Evolutionary conservation across 2,329 filamentous ascomycete genomes (phyloP), one percentile per base, ranked within the genome.

Genomic region (Fusarium tanahbumbuense): DNA sequence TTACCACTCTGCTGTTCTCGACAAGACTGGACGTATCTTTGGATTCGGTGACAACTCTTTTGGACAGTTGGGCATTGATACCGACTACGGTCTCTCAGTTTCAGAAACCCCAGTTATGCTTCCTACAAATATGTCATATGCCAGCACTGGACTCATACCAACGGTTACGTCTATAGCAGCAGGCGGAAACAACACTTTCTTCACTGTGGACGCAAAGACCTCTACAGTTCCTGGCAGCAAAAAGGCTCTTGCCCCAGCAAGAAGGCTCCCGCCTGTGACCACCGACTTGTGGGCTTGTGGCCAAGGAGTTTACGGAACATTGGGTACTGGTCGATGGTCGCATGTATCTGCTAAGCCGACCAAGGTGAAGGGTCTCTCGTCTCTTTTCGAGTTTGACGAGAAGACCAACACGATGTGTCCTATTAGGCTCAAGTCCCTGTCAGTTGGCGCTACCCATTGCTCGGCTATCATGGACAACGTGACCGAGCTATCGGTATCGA

Each of bases 41-140:
- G 86, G 90, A 9, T 98, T 97, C 81, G 96, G 96, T 40, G 94
- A 98, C 79, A 98, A 98, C 81, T 90, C 90, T 0, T 88, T 89
- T 45, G 96, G 96, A n/a, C 96, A 98, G 79, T 86, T 98, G 6
- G 95, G 95, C n/a, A 89, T 95, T 73, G 89, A 93, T 53, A 88
- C 87, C 56, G 89, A 89, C 50, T 78, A 86, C 0, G 87, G 91
- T 28, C 83, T 88, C 18, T 84, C 88, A 10, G 87, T 83, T 60
- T 83, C 92, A 25, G 92, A 95, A 70, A 85, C 86, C 0, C 94
- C 96, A 0, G 88, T 89, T 6, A 85, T 90, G 8, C 78, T 98
- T 4, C 87, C 92, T 2, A 86, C 93, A 41, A 87, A 88, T 65
- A 88, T 87, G 66, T 88, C 97, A 8, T 98, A 98, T 78, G 83